Percentiles rank a stretch among this genome's conserved stretches.
Conservation (phyloP, 2,329 filamentous ascomycete genomes). For the Cladophialophora yegresii region DNA sequence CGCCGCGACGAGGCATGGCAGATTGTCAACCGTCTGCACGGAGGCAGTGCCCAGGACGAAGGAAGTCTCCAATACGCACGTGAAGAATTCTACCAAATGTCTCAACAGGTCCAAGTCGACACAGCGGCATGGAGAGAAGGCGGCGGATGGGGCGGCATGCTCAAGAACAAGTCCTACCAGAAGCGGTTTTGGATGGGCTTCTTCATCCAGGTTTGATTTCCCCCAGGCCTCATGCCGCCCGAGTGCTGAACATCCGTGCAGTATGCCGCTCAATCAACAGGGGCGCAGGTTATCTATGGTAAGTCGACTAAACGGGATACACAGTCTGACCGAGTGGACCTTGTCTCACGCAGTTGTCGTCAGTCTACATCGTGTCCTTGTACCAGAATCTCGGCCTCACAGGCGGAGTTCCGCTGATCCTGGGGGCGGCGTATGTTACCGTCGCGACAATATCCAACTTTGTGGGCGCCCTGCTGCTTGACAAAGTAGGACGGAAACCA, state of each 20-base stretch:
- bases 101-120: conserved; percentile 30
- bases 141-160: conserved; percentile 27
- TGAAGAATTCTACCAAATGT: conserved; percentile 34
- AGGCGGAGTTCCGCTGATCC: conserved; percentile 26
- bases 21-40: conserved; percentile 47
- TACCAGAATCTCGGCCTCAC: conserved; percentile 31
- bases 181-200: conserved; percentile 32
- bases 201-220: conserved; percentile 20
- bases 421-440: conserved; percentile 31
- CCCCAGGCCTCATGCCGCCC: not conserved
- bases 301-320: conserved; percentile 35
- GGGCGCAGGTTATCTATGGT: conserved; percentile 39
- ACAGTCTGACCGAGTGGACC: not conserved
- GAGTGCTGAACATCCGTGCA: not conserved
- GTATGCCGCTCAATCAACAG: conserved; percentile 32
- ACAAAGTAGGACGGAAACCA: conserved; percentile 37
- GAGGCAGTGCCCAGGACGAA: conserved; percentile 27
- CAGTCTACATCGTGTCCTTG: conserved; percentile 29
- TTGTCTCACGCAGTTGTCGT: conserved; percentile 6
- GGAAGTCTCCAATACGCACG: conserved; percentile 27
- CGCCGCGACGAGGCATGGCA: conserved; percentile 50
- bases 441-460: conserved; percentile 32
- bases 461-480: conserved; percentile 29
- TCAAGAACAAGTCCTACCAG: conserved; percentile 30
- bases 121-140: conserved; percentile 21